Percentiles rank a stretch among this genome's conserved stretches.
Conservation (phyloP, 768 basidiomycete species). For the Amanita muscaria region DNA sequence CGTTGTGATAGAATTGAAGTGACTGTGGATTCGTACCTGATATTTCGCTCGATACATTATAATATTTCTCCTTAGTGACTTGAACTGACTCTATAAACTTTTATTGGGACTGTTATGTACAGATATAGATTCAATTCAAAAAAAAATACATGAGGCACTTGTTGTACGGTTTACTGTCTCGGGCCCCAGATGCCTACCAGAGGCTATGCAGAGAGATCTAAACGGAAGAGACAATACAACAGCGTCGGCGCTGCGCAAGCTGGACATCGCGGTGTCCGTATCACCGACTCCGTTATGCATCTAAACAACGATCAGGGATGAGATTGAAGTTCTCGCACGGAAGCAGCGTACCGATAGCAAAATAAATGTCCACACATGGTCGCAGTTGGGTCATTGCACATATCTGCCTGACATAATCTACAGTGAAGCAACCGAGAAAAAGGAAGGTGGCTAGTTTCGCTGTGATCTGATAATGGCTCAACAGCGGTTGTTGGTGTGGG, state of each 20-base stretch:
- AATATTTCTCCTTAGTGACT: too few species aligned
- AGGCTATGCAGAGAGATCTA: slow-evolving; percentile 29
- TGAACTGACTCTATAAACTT: too few species aligned
- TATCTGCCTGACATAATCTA: slow-evolving; percentile 38
- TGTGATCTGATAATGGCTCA: neutral
- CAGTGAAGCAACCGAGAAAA: slow-evolving; percentile 29
- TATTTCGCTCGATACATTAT: too few species aligned
- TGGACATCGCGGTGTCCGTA: slow-evolving; percentile 40
- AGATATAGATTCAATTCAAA: neutral
- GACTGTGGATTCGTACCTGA: too few species aligned
- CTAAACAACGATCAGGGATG: slow-evolving; percentile 20
- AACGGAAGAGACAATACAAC: slow-evolving; percentile 45
- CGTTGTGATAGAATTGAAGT: too few species aligned
- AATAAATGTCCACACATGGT: slow-evolving; percentile 60
- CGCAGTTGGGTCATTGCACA: slow-evolving; percentile 44
- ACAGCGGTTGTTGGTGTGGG: slow-evolving; percentile 1
- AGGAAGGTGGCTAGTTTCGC: slow-evolving; percentile 9
- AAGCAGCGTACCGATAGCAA: slow-evolving; percentile 38
- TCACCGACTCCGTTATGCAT: slow-evolving; percentile 44
- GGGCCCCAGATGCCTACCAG: neutral
- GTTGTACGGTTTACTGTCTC: too few species aligned
- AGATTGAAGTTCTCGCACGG: neutral
- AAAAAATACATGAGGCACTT: too few species aligned
- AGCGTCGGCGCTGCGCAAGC: slow-evolving; percentile 42
- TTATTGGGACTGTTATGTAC: neutral